These are phyloP conservation scores for Aspergillus wentii DNA, from an alignment of 495 filamentous ascomycete species.

Conservation along the genomic window DNA sequence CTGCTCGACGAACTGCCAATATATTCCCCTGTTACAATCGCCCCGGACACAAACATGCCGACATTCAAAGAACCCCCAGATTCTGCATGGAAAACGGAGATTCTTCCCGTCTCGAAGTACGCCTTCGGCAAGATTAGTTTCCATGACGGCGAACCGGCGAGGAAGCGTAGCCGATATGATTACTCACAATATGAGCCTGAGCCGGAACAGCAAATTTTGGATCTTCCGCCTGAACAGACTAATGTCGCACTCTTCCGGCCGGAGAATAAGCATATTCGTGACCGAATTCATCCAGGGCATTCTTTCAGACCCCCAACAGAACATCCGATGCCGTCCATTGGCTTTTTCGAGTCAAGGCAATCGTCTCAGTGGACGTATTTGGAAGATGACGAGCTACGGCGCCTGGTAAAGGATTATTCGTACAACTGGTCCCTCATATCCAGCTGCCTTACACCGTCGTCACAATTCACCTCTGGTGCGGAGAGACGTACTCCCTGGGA, in stretches of 20 bases:
- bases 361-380: constrained; percentile 86
- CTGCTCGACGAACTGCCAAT: constrained; percentile 82
- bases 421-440: constrained; percentile 97
- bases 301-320: constrained; percentile 91
- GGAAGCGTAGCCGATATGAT: constrained; percentile 73
- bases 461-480: constrained; percentile 70
- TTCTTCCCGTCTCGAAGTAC: constrained; percentile 84
- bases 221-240: constrained; percentile 63
- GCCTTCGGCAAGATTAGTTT: constrained; percentile 75
- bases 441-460: constrained; percentile 66
- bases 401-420: constrained; percentile 81
- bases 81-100: constrained; percentile 65
- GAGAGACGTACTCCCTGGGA: constrained; percentile 97
- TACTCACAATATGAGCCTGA: constrained; percentile 65
- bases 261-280: constrained; percentile 83
- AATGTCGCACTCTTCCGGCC: constrained; percentile 84
- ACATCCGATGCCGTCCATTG: constrained; percentile 77
- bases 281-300: constrained; percentile 87
- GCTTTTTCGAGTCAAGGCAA: constrained; percentile 79
- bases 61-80: constrained; percentile 58
- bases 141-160: constrained; percentile 57
- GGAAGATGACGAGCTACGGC: constrained; percentile 85
- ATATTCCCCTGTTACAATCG: constrained; percentile 60
- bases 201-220: constrained; percentile 44
- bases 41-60: constrained; percentile 50